Conservation (phyloP, 2,329 filamentous ascomycete species). For the Shiraia sp. region DNA sequence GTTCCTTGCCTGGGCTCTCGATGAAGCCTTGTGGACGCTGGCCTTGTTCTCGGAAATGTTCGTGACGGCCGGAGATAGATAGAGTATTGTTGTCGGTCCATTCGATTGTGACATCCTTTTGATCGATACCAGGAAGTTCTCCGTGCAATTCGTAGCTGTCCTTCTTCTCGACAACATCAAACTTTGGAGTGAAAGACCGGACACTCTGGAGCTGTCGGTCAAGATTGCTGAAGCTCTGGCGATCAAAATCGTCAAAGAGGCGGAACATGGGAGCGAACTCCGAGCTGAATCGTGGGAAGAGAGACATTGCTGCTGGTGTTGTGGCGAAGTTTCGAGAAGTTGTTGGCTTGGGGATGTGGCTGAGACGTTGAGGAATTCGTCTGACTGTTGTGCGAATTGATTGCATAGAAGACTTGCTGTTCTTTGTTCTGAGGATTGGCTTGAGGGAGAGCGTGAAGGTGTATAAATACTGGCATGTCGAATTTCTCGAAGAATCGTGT, state of each 20-base stretch:
- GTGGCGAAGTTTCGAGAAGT: conserved; percentile 23
- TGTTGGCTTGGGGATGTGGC: conserved; percentile 34
- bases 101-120: conserved; percentile 75
- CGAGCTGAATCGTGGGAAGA: conserved; percentile 48
- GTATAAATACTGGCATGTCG: conserved; percentile 33
- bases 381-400: conserved; percentile 37
- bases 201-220: conserved; percentile 33
- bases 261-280: conserved; percentile 52
- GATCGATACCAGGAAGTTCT: conserved; percentile 75
- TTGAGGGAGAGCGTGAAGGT: conserved; percentile 6
- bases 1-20: conserved; percentile 42
- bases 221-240: conserved; percentile 33
- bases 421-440: conserved; percentile 33
- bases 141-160: conserved; percentile 75
- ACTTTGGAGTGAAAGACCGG: conserved; percentile 72
- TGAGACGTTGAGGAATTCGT: conserved; percentile 36
- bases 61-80: conserved; percentile 69
- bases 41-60: conserved; percentile 64
- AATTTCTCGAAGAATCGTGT: conserved; percentile 35
- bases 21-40: conserved; percentile 54
- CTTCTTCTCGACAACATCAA: conserved; percentile 74
- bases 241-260: conserved; percentile 54
- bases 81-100: conserved; percentile 78
- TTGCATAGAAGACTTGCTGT: conserved; percentile 41
- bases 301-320: conserved; percentile 43